Evolutionary conservation across 179 eudicot species (phyloP).

Genomic region (Heliamphora pulchella): DNA sequence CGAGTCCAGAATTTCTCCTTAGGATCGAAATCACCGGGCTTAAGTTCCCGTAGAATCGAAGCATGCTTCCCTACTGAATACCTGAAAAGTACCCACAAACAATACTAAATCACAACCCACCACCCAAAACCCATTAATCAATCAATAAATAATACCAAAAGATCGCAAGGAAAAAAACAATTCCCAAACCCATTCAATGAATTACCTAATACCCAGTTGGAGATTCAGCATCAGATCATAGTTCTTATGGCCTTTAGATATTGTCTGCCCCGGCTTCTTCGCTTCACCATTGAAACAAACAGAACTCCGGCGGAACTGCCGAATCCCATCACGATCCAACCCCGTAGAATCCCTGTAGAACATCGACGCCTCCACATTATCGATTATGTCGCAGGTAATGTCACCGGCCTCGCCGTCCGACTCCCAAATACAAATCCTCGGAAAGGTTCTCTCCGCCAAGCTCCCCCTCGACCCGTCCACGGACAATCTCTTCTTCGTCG

Average conservation of each 20-base stretch:
- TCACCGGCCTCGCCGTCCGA: conserved; percentile 92
- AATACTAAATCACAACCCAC: background rate
- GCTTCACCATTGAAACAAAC: conserved; percentile 56
- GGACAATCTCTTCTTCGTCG: conserved; percentile 40
- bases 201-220: conserved; percentile 88
- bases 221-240: conserved; percentile 95
- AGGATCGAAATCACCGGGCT: conserved; percentile 33
- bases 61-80: conserved; percentile 81
- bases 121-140: background rate
- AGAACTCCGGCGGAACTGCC: conserved; percentile 42
- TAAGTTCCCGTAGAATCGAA: conserved; percentile 26
- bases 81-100: conserved; percentile 36
- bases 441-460: conserved; percentile 39
- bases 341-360: conserved; percentile 44
- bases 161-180: background rate
- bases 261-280: conserved; percentile 77
- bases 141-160: background rate
- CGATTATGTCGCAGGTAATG: conserved; percentile 92
- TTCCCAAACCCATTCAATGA: background rate
- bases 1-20: conserved; percentile 43
- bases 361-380: conserved; percentile 71
- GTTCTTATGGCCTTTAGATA: conserved; percentile 87
- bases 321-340: conserved; percentile 36
- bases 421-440: conserved; percentile 91
- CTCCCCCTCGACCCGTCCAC: conserved; percentile 37